Base-by-base conservation (phyloP, 768 basidiomycete genomes). In the Russula compacta region DNA sequence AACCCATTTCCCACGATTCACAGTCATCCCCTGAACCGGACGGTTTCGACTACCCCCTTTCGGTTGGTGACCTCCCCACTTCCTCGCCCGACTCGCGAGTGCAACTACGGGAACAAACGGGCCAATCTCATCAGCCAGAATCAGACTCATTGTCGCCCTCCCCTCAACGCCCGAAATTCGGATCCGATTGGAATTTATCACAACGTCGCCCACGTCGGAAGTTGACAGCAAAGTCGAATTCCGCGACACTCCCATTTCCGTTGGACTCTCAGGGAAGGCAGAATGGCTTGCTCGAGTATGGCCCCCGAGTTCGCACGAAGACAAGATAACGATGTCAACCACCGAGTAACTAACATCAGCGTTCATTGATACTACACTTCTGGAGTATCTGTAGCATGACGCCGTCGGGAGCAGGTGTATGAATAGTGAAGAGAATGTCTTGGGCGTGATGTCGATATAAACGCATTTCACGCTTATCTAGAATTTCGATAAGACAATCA, bases 111-210 rank as follows among this genome's bases (percentile, higher is more conserved):
- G 52, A 43, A 21, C 48, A n/a, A 10, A 52, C n/a, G 29, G 48
- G 32, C 21, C 38, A n/a, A 33, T 29, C 46, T 32, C 39, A 21
- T 43, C 44, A 46, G 14, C 21, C 43, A 29, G 38, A 53, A 38
- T 33, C 12, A 21, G 53, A 35, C 39, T 4, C 24, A 54, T n/a
- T 14, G 11, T 7, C 35, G 6, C 19, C 50, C n/a, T 46, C 55
- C 3, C 60, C 51, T 10, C 43, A 36, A 14, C 61, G 57, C 10
- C 56, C 61, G 3, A 56, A 17, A 49, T 63, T 63, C 17, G 57
- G 56, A 24, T 63, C 61, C 21, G 61, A 63, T 19, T 63, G 61
- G 61, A 53, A 63, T 4, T 12, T 63, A n/a, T 40, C 21, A 29
- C 56, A 12, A 19, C 35, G 10, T 6, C 39, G 33, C 10, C 61